These are phyloP conservation scores for Colletotrichum sp. DNA, from an alignment of 2,329 filamentous ascomycete genomes.

Conservation along the genomic window DNA sequence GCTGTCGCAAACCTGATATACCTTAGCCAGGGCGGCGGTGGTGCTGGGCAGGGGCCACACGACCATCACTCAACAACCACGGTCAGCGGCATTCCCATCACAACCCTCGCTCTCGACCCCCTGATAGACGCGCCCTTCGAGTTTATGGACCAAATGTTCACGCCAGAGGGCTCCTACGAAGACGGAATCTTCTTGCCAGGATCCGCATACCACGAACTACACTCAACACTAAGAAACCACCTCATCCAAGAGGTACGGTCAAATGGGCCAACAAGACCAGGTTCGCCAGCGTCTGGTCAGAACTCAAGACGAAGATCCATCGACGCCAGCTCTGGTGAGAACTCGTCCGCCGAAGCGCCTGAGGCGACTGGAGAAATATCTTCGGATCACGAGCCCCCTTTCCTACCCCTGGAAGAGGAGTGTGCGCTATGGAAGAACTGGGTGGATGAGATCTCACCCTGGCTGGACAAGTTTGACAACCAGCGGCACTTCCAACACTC, in stretches of 20 bases:
- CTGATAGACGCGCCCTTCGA: conserved; percentile 16
- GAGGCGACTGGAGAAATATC: not conserved
- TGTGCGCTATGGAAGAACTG: conserved; percentile 44
- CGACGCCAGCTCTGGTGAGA: not conserved
- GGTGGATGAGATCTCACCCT: conserved; percentile 45
- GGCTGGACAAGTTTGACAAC: conserved; percentile 64
- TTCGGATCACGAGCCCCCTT: conserved; percentile 17
- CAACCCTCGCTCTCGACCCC: conserved; percentile 9
- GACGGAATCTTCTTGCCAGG: conserved; percentile 52
- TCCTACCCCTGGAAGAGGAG: conserved; percentile 31
- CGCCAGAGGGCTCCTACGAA: conserved; percentile 35
- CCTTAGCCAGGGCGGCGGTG: conserved; percentile 33
- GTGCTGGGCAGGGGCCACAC: conserved; percentile 1
- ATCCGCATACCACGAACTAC: conserved; percentile 50
- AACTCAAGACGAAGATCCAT: not conserved
- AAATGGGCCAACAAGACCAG: conserved; percentile 35
- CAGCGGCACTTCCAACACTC: conserved; percentile 57
- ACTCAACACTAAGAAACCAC: conserved; percentile 48
- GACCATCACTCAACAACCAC: not conserved
- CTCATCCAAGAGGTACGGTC: conserved; percentile 49
- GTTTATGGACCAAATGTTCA: conserved; percentile 30
- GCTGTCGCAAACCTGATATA: conserved; percentile 40
- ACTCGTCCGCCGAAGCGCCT: not conserved
- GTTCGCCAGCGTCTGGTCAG: not conserved
- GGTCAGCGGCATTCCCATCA: not conserved